These are phyloP conservation scores for Xylaria sp. DNA, from an alignment of 2,329 filamentous ascomycete genomes.

Conservation along the genomic window DNA sequence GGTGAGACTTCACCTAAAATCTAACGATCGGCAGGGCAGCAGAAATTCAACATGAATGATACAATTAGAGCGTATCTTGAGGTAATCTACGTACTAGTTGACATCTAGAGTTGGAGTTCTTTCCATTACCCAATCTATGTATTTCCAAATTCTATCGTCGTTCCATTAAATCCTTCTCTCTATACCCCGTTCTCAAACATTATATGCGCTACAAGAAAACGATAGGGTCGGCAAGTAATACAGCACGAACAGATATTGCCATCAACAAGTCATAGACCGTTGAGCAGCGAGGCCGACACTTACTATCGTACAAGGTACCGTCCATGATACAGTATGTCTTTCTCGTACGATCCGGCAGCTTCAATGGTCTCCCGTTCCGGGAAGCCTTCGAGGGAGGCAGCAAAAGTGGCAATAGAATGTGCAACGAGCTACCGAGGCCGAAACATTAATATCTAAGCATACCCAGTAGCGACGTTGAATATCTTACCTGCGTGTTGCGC, in stretches of 20 bases:
- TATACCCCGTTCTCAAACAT: not conserved
- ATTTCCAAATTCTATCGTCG: slow-evolving; percentile 9
- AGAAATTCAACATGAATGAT: not conserved
- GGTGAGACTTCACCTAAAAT: not conserved
- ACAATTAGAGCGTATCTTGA: not conserved
- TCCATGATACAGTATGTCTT: slow-evolving; percentile 61
- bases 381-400: slow-evolving; percentile 72
- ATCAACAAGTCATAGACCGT: not conserved
- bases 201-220: not conserved
- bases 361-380: slow-evolving; percentile 60
- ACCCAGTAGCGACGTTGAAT: not conserved
- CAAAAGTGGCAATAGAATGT: slow-evolving; percentile 77
- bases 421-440: slow-evolving; percentile 66
- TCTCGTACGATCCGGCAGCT: slow-evolving; percentile 48
- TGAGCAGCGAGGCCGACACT: not conserved
- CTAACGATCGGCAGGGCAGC: not conserved
- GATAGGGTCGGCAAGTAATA: not conserved
- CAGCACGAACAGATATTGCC: not conserved
- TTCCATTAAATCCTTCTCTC: not conserved
- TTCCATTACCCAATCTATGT: slow-evolving; percentile 3
- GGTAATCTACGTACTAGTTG: not conserved
- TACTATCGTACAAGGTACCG: slow-evolving; percentile 59
- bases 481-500: slow-evolving; percentile 67
- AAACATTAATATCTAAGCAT: not conserved
- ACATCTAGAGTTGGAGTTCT: not conserved